These are phyloP conservation scores for Citrus trifoliata DNA, from an alignment of 345 rosid species.

Conservation along the genomic window DNA sequence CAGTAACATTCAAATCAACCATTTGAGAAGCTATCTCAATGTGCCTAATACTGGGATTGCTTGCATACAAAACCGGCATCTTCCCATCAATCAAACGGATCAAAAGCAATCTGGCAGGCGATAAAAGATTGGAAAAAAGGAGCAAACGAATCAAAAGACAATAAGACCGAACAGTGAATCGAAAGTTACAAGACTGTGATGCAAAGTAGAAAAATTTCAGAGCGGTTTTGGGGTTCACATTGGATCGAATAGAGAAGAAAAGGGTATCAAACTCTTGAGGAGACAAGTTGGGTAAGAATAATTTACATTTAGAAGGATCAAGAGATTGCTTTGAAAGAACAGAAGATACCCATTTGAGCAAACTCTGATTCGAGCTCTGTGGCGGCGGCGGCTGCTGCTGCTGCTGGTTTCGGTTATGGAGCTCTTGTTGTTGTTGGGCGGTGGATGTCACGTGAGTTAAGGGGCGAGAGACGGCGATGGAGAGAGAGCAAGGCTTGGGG, in stretches of 20 bases:
- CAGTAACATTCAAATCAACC: conserved; percentile 37
- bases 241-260: conserved; percentile 38
- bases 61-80: conserved; percentile 29
- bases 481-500: conserved; percentile 22
- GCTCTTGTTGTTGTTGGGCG: conserved; percentile 9
- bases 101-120: conserved; percentile 57
- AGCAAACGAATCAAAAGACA: conserved; percentile 60
- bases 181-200: conserved; percentile 43
- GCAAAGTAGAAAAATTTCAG: conserved; percentile 66
- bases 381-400: conserved; percentile 5
- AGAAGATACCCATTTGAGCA: conserved; percentile 37
- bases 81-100: conserved; percentile 68
- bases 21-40: conserved; percentile 45
- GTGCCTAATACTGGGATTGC: conserved; percentile 15
- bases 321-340: conserved; percentile 52
- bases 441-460: conserved; percentile 32
- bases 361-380: conserved; percentile 29
- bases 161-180: conserved; percentile 66
- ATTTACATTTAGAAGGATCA: conserved; percentile 44
- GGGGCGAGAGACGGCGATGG: conserved; percentile 35
- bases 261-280: conserved; percentile 56
- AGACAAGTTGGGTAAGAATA: conserved; percentile 38
- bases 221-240: conserved; percentile 56
- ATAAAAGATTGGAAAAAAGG: conserved; percentile 32
- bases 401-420: conserved; percentile 13